Conservation (phyloP, 176 grass and related monocot genomes). For the Tillandsia fasciculata region DNA sequence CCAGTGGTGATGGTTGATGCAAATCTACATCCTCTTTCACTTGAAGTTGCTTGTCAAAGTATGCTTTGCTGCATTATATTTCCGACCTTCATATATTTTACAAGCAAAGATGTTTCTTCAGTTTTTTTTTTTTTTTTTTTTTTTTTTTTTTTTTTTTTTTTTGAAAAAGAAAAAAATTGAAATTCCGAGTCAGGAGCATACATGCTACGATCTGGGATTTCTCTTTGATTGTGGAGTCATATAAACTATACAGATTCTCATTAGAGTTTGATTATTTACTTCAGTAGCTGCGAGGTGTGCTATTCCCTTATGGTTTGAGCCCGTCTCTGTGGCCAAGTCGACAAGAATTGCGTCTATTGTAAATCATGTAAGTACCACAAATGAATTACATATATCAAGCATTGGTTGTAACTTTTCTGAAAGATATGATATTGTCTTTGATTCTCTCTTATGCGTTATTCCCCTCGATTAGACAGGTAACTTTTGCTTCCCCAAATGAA, state of each 20-base stretch:
- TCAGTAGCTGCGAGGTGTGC: conserved; percentile 59
- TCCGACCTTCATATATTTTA: not conserved
- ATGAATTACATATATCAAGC: not conserved
- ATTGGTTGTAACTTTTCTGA: not conserved
- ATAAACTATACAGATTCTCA: not conserved
- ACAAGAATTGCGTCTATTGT: conserved; percentile 57
- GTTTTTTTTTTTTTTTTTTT: conserved; percentile 3
- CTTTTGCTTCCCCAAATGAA: conserved; percentile 85
- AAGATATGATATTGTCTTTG: not conserved
- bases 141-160: conserved; percentile 4
- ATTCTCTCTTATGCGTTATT: conserved; percentile 13
- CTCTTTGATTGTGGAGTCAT: no score
- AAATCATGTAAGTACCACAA: conserved; percentile 55
- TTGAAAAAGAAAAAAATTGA: not conserved
- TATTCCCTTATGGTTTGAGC: conserved; percentile 85
- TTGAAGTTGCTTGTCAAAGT: conserved; percentile 76
- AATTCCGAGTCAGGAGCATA: not conserved
- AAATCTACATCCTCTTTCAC: conserved; percentile 59
- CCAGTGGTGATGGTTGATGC: conserved; percentile 88
- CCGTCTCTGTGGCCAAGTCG: conserved; percentile 74
- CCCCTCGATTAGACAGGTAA: conserved; percentile 45
- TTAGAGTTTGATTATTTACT: not conserved
- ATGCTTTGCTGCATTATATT: conserved; percentile 9
- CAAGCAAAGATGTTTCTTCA: conserved; percentile 8
- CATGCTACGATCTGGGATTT: no score